Evolutionary conservation across 768 basidiomycete species (phyloP).

Genomic region (Kwoniella botswanensis): DNA sequence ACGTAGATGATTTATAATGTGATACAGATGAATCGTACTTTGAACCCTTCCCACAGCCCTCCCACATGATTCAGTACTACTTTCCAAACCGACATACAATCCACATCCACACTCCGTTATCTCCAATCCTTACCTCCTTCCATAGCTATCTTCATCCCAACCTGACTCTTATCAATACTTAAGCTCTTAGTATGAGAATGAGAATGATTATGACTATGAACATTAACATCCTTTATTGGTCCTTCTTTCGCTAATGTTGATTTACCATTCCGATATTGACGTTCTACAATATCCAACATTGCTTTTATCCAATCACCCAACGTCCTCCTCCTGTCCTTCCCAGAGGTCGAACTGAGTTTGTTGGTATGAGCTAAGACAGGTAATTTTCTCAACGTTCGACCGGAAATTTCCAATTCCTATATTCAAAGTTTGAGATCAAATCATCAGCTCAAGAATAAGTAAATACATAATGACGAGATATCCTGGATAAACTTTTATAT

Average conservation of each 20-base stretch:
- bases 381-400: constrained; percentile 86
- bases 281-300: constrained; percentile 73
- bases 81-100: no score
- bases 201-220: background rate
- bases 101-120: background rate
- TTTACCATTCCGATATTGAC: background rate
- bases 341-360: constrained; percentile 64
- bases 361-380: constrained; percentile 90
- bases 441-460: background rate
- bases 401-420: constrained; percentile 72
- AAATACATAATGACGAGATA: background rate
- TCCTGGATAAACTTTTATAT: no score
- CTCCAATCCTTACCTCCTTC: background rate
- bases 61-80: no score
- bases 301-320: constrained; percentile 81
- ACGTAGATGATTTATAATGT: no score
- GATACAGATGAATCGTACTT: no score
- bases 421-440: background rate
- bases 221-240: background rate
- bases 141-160: constrained; percentile 4
- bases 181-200: background rate
- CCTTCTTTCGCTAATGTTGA: background rate
- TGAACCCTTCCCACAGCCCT: no score
- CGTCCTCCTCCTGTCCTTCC: constrained; percentile 56
- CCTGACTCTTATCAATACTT: constrained; percentile 8